Conservation (phyloP, 495 filamentous ascomycete genomes). For the Podospora pseudocomata region DNA sequence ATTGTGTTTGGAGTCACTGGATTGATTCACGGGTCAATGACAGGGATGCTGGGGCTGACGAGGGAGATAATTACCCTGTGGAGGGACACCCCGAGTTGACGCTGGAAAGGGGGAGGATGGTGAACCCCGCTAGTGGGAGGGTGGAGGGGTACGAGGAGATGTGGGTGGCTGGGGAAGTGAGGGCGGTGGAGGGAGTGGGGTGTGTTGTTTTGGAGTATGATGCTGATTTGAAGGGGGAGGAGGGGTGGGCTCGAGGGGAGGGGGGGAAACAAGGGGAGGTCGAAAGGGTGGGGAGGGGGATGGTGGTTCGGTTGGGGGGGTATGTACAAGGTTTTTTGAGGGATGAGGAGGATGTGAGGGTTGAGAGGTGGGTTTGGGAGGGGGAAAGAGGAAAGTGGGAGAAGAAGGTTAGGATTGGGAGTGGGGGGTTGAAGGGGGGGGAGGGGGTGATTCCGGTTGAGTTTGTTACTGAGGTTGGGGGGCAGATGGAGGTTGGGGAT, state of each 20-base stretch:
- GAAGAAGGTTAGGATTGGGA: slow-evolving; percentile 20
- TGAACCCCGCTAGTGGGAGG: slow-evolving; percentile 42
- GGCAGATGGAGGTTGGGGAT: slow-evolving; percentile 10
- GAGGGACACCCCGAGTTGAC: slow-evolving; percentile 35
- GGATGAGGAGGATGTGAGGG: slow-evolving; percentile 33
- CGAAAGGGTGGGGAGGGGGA: slow-evolving; percentile 32
- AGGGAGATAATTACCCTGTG: slow-evolving; percentile 48
- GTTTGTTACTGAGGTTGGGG: slow-evolving; percentile 16
- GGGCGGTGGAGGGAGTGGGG: slow-evolving; percentile 17
- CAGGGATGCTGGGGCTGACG: slow-evolving; percentile 39
- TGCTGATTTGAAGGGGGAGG: neutral
- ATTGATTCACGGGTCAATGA: slow-evolving; percentile 44
- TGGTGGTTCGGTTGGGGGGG: slow-evolving; percentile 47
- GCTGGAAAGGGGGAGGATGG: slow-evolving; percentile 50
- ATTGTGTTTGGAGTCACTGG: slow-evolving; percentile 50
- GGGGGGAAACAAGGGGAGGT: slow-evolving; percentile 5
- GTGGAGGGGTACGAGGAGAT: slow-evolving; percentile 52
- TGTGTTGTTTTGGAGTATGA: slow-evolving; percentile 16
- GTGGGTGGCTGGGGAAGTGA: slow-evolving; percentile 38
- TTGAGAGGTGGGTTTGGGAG: slow-evolving; percentile 46
- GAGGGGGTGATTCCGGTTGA: slow-evolving; percentile 9
- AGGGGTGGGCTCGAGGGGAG: neutral
- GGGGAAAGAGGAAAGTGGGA: slow-evolving; percentile 16
- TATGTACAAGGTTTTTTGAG: slow-evolving; percentile 47
- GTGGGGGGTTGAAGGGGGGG: neutral